Conservation (phyloP, 495 filamentous ascomycete genomes). For the Podospora appendiculata region DNA sequence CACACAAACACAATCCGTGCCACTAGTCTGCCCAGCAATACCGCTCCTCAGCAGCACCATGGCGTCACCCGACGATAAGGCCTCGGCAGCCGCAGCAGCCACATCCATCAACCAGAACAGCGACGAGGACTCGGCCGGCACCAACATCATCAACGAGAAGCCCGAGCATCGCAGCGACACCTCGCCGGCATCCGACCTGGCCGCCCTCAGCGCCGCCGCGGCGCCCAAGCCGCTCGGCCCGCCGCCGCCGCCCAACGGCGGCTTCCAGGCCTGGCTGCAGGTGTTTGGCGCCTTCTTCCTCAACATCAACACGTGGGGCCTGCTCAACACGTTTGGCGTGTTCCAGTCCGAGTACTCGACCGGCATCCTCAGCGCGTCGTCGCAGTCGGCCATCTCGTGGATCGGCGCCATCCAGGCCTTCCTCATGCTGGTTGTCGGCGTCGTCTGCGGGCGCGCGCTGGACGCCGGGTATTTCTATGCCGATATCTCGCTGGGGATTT, state of each 20-base stretch:
- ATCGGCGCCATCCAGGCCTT: constrained; percentile 22
- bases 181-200: too few species aligned
- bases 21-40: too few species aligned
- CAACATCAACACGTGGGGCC: constrained; percentile 43
- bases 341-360: constrained; percentile 24
- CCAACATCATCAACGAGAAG: too few species aligned
- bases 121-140: too few species aligned
- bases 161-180: too few species aligned
- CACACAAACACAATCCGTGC: too few species aligned
- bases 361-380: constrained; percentile 8
- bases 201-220: too few species aligned
- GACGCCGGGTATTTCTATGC: constrained; percentile 14
- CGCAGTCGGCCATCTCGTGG: constrained; percentile 22
- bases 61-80: too few species aligned
- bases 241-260: not conserved
- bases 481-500: constrained; percentile 1
- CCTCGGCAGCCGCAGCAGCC: too few species aligned
- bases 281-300: constrained; percentile 42
- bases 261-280: constrained; percentile 26
- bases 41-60: too few species aligned
- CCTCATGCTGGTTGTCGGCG: constrained; percentile 17
- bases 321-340: constrained; percentile 26
- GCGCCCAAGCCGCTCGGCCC: too few species aligned
- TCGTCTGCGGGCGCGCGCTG: constrained; percentile 15
- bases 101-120: too few species aligned